Percentiles rank a stretch among this genome's conserved stretches.
These are phyloP conservation scores for Scheffersomyces spartinae DNA, from an alignment of 805 yeast genomes.

Conservation along the genomic window DNA sequence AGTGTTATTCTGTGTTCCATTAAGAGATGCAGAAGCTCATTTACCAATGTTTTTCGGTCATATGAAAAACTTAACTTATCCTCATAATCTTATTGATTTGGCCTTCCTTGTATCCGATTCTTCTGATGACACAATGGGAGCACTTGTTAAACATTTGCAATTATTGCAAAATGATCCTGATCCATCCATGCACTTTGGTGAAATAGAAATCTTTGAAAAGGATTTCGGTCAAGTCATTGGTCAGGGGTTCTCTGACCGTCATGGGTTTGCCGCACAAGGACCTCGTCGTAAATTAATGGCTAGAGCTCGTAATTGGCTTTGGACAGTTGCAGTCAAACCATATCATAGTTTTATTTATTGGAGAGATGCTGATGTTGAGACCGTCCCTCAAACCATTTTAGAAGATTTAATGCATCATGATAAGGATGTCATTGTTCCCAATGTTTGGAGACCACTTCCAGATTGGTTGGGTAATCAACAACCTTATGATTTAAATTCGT, in stretches of 20 bases:
- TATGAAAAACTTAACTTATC: constrained; percentile 70
- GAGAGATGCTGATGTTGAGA: constrained; percentile 97
- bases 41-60: constrained; percentile 83
- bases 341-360: constrained; percentile 94
- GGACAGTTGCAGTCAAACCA: constrained; percentile 77
- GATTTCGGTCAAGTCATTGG: constrained; percentile 92
- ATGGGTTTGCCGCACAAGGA: constrained; percentile 94
- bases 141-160: constrained; percentile 43
- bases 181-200: constrained; percentile 57
- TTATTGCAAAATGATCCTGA: constrained; percentile 59
- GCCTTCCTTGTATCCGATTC: constrained; percentile 88
- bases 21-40: constrained; percentile 86
- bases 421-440: constrained; percentile 88
- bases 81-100: constrained; percentile 72
- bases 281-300: constrained; percentile 94
- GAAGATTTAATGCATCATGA: constrained; percentile 91
- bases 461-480: constrained; percentile 80
- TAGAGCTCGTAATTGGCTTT: constrained; percentile 88
- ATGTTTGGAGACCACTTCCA: constrained; percentile 84
- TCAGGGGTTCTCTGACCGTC: constrained; percentile 86
- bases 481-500: constrained; percentile 75
- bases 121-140: constrained; percentile 74
- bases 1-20: constrained; percentile 76
- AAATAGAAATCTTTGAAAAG: constrained; percentile 78
- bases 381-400: constrained; percentile 69